Evolutionary conservation across 108 stramenopile genomes (phyloP).

Genomic region (Bacterosira constricta): DNA sequence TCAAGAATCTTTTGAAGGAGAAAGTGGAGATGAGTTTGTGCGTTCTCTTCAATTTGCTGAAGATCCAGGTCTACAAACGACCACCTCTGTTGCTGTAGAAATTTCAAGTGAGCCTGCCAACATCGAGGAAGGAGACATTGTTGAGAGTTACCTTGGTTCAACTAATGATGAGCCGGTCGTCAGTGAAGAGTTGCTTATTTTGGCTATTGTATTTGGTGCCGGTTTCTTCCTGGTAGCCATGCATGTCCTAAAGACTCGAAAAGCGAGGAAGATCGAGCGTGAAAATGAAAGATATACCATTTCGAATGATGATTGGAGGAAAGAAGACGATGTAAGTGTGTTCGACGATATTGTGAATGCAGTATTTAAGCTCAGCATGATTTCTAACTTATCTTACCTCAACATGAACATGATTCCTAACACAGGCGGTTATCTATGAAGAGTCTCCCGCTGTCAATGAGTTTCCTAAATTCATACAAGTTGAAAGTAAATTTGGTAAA

Average conservation of each 20-base stretch:
- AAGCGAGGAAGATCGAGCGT: not conserved
- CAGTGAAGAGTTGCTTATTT: not conserved
- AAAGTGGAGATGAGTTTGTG: not conserved
- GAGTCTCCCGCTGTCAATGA: not conserved
- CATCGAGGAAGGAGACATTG: too few relatives aligned
- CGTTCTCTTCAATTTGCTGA: not conserved
- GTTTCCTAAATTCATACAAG: not conserved
- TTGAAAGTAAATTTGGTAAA: not conserved
- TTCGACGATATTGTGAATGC: not conserved
- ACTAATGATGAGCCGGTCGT: not conserved
- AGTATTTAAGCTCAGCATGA: not conserved
- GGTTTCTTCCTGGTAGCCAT: slow-evolving; percentile 1
- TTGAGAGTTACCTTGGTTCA: not conserved
- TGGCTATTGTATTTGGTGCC: not conserved
- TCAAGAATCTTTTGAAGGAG: not conserved
- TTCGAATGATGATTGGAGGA: slow-evolving; percentile 5
- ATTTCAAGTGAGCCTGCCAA: not conserved
- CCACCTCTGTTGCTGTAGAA: not conserved
- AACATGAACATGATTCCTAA: not conserved
- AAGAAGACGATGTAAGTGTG: too few relatives aligned
- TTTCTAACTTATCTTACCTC: not conserved
- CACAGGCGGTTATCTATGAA: not conserved
- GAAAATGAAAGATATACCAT: not conserved
- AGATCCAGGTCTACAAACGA: not conserved
- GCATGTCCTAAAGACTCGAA: not conserved